Percentiles rank a stretch among this genome's conserved stretches.
Conservation (phyloP, 345 rosid genomes). For the Eucalyptus pauciflora region DNA sequence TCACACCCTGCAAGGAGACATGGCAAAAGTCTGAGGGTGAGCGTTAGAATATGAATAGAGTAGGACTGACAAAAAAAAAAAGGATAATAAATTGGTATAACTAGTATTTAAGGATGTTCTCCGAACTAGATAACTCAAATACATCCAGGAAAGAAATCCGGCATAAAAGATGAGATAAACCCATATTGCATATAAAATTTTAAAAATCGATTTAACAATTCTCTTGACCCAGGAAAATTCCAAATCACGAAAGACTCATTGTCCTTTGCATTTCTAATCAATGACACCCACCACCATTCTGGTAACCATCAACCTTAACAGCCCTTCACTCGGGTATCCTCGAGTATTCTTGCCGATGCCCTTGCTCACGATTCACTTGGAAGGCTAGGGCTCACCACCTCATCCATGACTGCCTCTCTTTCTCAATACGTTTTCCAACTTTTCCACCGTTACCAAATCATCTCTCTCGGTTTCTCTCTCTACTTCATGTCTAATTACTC, state of each 20-base stretch:
- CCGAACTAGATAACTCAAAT: rapidly evolving
- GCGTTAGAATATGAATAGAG: too few species aligned
- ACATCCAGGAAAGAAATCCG: rapidly evolving
- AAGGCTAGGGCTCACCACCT: background rate
- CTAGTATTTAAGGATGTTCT: too few species aligned
- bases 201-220: too few species aligned
- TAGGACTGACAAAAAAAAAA: too few species aligned
- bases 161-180: background rate
- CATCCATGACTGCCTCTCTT: background rate
- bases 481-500: too few species aligned
- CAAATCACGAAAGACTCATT: background rate
- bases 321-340: background rate
- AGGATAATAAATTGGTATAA: too few species aligned
- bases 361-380: background rate
- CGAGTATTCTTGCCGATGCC: background rate
- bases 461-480: background rate
- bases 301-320: rapidly evolving
- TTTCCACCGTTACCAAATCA: background rate
- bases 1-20: too few species aligned
- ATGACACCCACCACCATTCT: background rate
- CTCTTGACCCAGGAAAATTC: background rate
- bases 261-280: background rate
- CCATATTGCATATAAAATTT: background rate
- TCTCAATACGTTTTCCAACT: background rate
- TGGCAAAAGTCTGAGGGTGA: too few species aligned